Base-by-base conservation (phyloP, 129 eudicot species). In the Artemisia argyi region DNA sequence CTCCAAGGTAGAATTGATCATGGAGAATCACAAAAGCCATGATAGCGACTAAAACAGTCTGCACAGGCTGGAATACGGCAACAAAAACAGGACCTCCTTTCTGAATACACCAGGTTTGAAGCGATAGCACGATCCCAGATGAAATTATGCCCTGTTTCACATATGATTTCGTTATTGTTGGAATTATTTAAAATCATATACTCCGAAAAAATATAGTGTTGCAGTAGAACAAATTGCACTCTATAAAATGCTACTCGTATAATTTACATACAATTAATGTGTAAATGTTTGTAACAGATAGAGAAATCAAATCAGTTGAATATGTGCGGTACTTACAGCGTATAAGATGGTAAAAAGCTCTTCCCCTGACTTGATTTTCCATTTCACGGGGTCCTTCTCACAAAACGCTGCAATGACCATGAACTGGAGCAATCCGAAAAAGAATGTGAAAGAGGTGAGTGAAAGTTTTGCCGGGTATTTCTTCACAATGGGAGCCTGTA, bases 21-120 rank as follows among this genome's bases (percentile, higher is more conserved):
- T 93, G 92, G 26, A 91, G 92, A 73, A 88, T 64, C 13, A 84
- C 75, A 69, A 82, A 86, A 8, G 97, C 91, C 90, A 86, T 86
- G 54, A 87, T 78, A 24, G 97, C 96, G 65, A 91, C 97, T 66
- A 91, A 72, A 61, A 91, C 84, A 59, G 97, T 91, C 68, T 91
- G 97, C 69, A 91, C 88, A 12, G 97, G 96, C 74, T 91, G 97
- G 85, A 91, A 91, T 24, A 85, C 82, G 64, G 97, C 96, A 26
- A 91, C 97, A 73, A 73, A 91, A 64, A 91, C 92, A 11, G 96
- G 97, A 24, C 97, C 97, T 52, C 96, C 97, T 84, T 80, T 88
- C 64, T 91, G 82, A 80, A 91, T 88, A 56, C 97, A 91, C 96
- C 96, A 91, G 24, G 95, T 91, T 68, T 91, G 97, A 13, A 91